phyloP scores from a whole-genome alignment of 768 basidiomycete genomes.

The Pleurotus ostreatus region DNA sequence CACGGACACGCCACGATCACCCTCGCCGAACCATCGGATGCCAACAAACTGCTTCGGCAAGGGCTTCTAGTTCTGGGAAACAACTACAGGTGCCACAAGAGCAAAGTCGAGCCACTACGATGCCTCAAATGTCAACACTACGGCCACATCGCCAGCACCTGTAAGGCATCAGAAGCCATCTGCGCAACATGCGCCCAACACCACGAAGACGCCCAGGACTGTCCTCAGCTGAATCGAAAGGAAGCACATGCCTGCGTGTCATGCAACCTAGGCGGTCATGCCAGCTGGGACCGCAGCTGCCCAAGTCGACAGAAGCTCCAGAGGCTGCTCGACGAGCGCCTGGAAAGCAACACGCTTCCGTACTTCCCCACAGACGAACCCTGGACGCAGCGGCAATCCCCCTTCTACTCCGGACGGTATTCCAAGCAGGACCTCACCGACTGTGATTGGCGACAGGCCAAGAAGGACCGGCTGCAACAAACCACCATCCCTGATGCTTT shows the following conservation, averaged over 20 bases:
- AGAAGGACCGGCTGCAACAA: not conserved
- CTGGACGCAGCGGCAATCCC: not conserved
- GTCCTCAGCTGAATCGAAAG: not conserved
- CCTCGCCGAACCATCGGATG: not conserved
- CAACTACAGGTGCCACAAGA: not conserved
- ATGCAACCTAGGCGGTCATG: not conserved
- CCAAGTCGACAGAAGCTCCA: not conserved
- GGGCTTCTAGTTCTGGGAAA: not conserved
- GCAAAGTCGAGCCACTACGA: not conserved
- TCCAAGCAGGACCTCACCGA: too few relatives aligned
- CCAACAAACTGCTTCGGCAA: not conserved
- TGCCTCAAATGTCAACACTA: constrained; percentile 1
- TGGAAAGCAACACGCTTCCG: not conserved
- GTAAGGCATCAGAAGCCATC: too few relatives aligned
- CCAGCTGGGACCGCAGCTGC: not conserved
- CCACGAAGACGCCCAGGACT: not conserved
- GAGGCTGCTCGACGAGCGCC: not conserved
- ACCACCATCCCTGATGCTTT: too few relatives aligned
- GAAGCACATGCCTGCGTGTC: not conserved
- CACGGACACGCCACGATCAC: not conserved
- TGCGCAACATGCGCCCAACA: too few relatives aligned
- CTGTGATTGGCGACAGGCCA: too few relatives aligned
- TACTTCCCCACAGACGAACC: constrained; percentile 5
- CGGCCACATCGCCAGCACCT: too few relatives aligned
- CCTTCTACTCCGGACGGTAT: too few relatives aligned